A percentile compares a stretch with the other conserved stretches of the same genome.
Evolutionary conservation across 768 basidiomycete genomes (phyloP).

Genomic region (Pleurotus giganteus): DNA sequence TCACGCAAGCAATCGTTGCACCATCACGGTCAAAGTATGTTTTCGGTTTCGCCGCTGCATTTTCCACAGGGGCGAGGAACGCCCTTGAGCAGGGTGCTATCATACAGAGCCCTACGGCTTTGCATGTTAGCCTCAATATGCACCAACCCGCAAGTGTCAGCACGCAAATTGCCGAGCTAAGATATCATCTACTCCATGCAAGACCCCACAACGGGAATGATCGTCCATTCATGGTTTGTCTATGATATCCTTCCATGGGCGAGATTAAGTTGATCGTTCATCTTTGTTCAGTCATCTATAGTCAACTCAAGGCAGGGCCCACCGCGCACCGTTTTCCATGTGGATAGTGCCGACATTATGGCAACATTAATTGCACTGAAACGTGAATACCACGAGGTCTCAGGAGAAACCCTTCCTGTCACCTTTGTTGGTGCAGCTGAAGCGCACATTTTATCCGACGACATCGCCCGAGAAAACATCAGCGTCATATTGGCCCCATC

Average conservation of each 20-base stretch:
- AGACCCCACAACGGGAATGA: constrained; percentile 17
- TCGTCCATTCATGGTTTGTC: no score
- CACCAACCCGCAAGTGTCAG: constrained; percentile 49
- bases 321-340: constrained; percentile 63
- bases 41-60: constrained; percentile 59
- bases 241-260: not conserved
- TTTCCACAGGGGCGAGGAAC: constrained; percentile 57
- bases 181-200: constrained; percentile 38
- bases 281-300: constrained; percentile 15
- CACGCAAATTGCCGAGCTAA: constrained; percentile 58
- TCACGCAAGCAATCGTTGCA: constrained; percentile 65
- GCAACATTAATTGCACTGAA: constrained; percentile 65
- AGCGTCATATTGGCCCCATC: constrained; percentile 69
- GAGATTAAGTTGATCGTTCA: constrained; percentile 4
- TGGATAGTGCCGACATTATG: constrained; percentile 75
- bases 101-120: constrained; percentile 58
- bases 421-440: constrained; percentile 63
- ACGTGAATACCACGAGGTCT: constrained; percentile 41
- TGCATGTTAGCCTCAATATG: constrained; percentile 54
- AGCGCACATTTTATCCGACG: constrained; percentile 58
- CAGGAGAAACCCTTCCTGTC: constrained; percentile 31
- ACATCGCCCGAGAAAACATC: constrained; percentile 59
- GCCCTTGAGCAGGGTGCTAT: constrained; percentile 62
- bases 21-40: constrained; percentile 58
- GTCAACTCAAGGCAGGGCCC: constrained; percentile 40